phyloP scores from a whole-genome alignment of 164 flowering plant genomes.

The Pachysandra terminalis region DNA sequence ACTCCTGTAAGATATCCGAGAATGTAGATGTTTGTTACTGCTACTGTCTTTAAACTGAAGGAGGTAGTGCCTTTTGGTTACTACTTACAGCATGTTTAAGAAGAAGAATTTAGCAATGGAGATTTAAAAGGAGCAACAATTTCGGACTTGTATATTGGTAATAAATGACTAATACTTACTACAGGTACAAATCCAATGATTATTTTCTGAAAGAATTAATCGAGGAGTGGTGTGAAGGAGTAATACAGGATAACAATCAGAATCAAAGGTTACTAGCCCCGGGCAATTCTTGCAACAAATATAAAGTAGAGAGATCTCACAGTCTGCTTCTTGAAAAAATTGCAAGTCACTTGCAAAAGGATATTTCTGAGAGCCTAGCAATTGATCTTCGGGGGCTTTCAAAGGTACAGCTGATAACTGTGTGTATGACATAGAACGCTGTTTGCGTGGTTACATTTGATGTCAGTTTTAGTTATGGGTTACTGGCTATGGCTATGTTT shows the following conservation, averaged over 20 bases:
- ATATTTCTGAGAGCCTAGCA: constrained; percentile 34
- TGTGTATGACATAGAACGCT: background rate
- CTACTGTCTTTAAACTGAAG: too few relatives aligned
- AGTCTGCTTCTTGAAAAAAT: constrained; percentile 74
- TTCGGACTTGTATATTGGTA: background rate
- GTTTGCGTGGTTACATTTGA: background rate
- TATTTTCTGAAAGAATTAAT: constrained; percentile 72
- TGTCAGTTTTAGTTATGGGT: background rate
- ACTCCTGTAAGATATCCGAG: background rate
- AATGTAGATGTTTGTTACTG: background rate
- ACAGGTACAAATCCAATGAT: constrained; percentile 84
- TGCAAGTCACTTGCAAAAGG: constrained; percentile 61
- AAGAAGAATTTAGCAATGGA: background rate
- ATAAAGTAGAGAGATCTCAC: constrained; percentile 33
- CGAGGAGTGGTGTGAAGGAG: constrained; percentile 98
- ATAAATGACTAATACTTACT: constrained; percentile 14
- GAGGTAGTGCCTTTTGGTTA: background rate
- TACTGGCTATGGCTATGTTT: background rate
- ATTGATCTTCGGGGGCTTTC: constrained; percentile 78
- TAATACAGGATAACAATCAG: constrained; percentile 41
- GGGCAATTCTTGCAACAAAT: constrained; percentile 18
- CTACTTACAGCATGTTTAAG: background rate
- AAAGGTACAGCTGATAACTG: constrained; percentile 40
- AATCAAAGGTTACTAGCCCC: constrained; percentile 23
- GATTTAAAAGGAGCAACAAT: background rate